These are phyloP conservation scores for Venturia pyrina DNA, from an alignment of 2,329 filamentous ascomycete species.

Conservation along the genomic window DNA sequence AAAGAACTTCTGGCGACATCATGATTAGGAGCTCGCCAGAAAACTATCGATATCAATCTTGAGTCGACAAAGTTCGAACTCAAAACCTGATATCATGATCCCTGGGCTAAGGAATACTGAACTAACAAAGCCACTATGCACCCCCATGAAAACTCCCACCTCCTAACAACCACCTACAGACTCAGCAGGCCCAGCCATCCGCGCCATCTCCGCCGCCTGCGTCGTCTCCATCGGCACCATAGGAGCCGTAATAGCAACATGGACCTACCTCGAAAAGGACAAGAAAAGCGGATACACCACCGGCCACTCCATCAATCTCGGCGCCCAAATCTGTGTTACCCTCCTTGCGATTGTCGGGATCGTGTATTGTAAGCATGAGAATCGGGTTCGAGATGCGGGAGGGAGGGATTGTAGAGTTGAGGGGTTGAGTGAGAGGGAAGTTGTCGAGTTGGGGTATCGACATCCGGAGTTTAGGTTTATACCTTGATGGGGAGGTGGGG, in stretches of 20 bases:
- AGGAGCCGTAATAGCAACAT: conserved; percentile 48
- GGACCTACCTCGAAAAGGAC: conserved; percentile 43
- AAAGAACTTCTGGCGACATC: no score
- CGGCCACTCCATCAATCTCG: conserved; percentile 49
- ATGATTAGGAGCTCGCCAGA: no score
- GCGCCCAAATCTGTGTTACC: conserved; percentile 37
- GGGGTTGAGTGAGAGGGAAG: conserved; percentile 38
- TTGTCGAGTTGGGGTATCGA: conserved; percentile 39
- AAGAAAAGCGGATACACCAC: conserved; percentile 35
- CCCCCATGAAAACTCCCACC: neutral
- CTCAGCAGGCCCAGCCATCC: conserved; percentile 44
- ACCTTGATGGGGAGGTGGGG: neutral
- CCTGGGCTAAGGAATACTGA: no score
- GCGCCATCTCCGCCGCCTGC: conserved; percentile 46
- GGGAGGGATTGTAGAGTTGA: conserved; percentile 40
- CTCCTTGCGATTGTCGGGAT: conserved; percentile 40
- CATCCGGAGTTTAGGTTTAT: conserved; percentile 44
- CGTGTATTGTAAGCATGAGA: conserved; percentile 45
- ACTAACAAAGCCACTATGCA: no score
- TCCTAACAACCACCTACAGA: conserved; percentile 26
- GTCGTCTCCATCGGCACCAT: conserved; percentile 46
- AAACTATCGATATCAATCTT: no score
- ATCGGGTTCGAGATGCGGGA: conserved; percentile 37
- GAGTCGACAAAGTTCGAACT: no score
- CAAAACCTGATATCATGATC: no score